These are phyloP conservation scores for Eragrostis curvula DNA, from an alignment of 176 grass and related monocot species.

Conservation along the genomic window DNA sequence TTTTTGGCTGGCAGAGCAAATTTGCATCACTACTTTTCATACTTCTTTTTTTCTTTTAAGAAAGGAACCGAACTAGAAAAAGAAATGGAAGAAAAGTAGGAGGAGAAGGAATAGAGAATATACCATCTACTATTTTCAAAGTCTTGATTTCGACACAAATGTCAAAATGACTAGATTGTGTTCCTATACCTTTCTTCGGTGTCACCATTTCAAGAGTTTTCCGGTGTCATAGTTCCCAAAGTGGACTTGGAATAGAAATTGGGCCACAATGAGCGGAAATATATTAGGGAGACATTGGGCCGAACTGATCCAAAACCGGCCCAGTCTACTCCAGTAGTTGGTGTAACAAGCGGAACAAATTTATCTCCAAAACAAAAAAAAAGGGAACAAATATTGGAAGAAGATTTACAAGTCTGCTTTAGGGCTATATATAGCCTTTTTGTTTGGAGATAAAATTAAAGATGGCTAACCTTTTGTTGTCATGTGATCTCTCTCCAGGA, in stretches of 20 bases:
- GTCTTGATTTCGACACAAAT: neutral
- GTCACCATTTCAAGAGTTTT: neutral
- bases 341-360: neutral
- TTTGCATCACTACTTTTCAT: constrained; percentile 20
- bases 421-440: too few relatives aligned
- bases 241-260: neutral
- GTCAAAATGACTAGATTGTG: neutral
- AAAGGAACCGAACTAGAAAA: neutral
- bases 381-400: too few relatives aligned
- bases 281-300: neutral
- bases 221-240: neutral
- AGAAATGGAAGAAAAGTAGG: neutral
- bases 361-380: too few relatives aligned
- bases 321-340: neutral
- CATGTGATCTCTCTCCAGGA: constrained; percentile 31
- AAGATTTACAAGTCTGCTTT: too few relatives aligned
- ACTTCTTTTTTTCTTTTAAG: neutral
- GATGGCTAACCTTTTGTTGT: neutral
- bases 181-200: neutral
- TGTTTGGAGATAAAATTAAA: too few relatives aligned
- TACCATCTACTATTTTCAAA: neutral
- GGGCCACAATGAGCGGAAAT: neutral
- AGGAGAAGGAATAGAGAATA: neutral
- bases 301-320: neutral
- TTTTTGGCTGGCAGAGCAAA: neutral